phyloP scores from a whole-genome alignment of 352 stramenopile species.

The Pelagophyceae sp. region DNA sequence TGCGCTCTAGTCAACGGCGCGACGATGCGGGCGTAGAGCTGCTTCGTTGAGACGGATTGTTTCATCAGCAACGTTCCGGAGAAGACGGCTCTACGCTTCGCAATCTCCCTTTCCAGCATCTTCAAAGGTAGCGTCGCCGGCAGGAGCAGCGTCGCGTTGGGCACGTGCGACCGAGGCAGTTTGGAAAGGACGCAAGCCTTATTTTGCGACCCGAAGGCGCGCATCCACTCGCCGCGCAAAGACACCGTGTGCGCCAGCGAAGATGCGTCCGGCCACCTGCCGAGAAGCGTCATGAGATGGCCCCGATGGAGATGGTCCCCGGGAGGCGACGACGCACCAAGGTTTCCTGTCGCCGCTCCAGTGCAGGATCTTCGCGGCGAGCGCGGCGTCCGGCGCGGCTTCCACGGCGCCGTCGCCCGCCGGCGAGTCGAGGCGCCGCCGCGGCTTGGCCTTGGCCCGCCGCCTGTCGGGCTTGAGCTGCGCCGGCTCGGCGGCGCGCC shows the following conservation, averaged over 20 bases:
- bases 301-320: no score
- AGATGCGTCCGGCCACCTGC: no score
- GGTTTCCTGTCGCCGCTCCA: slow-evolving; percentile 15
- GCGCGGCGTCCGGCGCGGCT: neutral
- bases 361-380: neutral
- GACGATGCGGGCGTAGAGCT: neutral
- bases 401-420: neutral
- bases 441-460: neutral
- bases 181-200: neutral
- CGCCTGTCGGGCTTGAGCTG: neutral
- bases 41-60: no score
- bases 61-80: no score
- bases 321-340: slow-evolving; percentile 3
- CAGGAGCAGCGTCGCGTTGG: slow-evolving; percentile 5
- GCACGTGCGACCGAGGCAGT: neutral
- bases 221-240: neutral
- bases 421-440: neutral
- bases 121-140: neutral
- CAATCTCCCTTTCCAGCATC: no score
- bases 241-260: neutral
- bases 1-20: neutral
- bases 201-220: neutral
- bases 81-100: no score
- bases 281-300: no score
- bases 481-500: no score